Evolutionary conservation across 2,329 filamentous ascomycete species (phyloP).

Genomic region (Talaromyces piceae): DNA sequence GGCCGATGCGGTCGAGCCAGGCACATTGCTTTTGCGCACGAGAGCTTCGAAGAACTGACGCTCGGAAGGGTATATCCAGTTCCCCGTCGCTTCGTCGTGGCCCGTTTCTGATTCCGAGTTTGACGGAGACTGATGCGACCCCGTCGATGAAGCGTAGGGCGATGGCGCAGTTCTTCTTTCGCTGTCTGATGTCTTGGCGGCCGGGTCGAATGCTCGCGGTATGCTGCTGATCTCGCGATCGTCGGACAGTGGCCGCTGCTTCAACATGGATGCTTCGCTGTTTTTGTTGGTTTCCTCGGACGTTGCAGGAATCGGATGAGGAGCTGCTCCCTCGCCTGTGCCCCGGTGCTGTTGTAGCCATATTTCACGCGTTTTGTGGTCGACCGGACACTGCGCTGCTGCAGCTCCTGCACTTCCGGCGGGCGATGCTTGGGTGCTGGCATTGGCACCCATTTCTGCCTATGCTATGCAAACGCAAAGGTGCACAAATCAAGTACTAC

Average conservation of each 20-base stretch:
- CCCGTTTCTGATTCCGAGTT: constrained; percentile 76
- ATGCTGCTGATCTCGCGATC: constrained; percentile 74
- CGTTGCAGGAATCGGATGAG: constrained; percentile 24
- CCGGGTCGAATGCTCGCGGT: constrained; percentile 50
- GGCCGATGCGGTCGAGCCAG: constrained; percentile 38
- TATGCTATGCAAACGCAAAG: neutral
- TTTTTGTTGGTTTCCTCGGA: constrained; percentile 18
- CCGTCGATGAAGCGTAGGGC: constrained; percentile 14
- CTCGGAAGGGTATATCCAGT: constrained; percentile 96
- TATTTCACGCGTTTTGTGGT: constrained; percentile 77
- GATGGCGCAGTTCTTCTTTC: constrained; percentile 13
- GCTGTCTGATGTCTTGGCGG: constrained; percentile 15
- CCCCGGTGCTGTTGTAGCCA: constrained; percentile 60
- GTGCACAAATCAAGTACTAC: too few relatives aligned
- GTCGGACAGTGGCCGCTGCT: constrained; percentile 48
- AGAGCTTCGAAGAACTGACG: constrained; percentile 98
- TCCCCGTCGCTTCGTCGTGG: constrained; percentile 61
- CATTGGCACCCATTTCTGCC: constrained; percentile 28
- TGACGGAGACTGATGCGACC: constrained; percentile 42
- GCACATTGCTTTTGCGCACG: constrained; percentile 79
- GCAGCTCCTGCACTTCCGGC: constrained; percentile 15
- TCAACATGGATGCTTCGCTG: constrained; percentile 20
- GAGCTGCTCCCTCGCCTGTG: constrained; percentile 29
- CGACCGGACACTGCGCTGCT: constrained; percentile 66
- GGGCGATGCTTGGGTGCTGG: constrained; percentile 23